These are phyloP conservation scores for Antrodiella citrinella DNA, from an alignment of 768 basidiomycete genomes.

Conservation along the genomic window DNA sequence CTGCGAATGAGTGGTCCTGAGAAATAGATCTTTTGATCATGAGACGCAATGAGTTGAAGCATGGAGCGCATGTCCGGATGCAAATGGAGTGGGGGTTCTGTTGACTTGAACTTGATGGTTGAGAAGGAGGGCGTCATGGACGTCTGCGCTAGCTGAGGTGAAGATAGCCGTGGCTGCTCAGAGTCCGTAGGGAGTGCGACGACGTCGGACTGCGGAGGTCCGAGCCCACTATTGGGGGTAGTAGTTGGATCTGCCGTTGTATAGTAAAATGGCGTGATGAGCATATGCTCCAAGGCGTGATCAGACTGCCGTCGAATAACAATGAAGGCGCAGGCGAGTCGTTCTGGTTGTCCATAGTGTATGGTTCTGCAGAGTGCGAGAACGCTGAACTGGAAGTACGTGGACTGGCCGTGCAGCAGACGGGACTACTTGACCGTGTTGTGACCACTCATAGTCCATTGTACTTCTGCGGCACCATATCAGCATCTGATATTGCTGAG, in stretches of 20 bases:
- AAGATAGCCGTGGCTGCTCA: neutral
- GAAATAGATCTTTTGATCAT: slow-evolving; percentile 81
- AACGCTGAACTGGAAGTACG: slow-evolving; percentile 58
- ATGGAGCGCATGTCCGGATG: slow-evolving; percentile 82
- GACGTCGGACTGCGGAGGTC: neutral
- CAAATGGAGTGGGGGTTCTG: slow-evolving; percentile 53
- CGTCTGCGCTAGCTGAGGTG: slow-evolving; percentile 14
- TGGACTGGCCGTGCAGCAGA: slow-evolving; percentile 27
- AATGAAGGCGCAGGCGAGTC: slow-evolving; percentile 3
- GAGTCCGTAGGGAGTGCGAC: neutral
- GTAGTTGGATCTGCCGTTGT: neutral
- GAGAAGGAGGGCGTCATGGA: slow-evolving; percentile 19
- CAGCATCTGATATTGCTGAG: slow-evolving; percentile 6
- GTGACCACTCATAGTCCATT: slow-evolving; percentile 7
- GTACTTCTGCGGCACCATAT: slow-evolving; percentile 7
- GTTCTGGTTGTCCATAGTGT: slow-evolving; percentile 4
- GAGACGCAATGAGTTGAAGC: slow-evolving; percentile 63
- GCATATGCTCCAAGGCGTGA: neutral
- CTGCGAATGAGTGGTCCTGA: slow-evolving; percentile 75
- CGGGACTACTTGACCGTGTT: slow-evolving; percentile 2
- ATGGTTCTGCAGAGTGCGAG: slow-evolving; percentile 39
- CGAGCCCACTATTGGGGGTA: neutral
- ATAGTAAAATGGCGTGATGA: neutral
- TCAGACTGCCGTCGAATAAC: neutral
- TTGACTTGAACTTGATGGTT: slow-evolving; percentile 19